A percentile compares a stretch with the other conserved stretches of the same genome.
These are phyloP conservation scores for Gyrodon lividus DNA, from an alignment of 768 basidiomycete species.

Conservation along the genomic window DNA sequence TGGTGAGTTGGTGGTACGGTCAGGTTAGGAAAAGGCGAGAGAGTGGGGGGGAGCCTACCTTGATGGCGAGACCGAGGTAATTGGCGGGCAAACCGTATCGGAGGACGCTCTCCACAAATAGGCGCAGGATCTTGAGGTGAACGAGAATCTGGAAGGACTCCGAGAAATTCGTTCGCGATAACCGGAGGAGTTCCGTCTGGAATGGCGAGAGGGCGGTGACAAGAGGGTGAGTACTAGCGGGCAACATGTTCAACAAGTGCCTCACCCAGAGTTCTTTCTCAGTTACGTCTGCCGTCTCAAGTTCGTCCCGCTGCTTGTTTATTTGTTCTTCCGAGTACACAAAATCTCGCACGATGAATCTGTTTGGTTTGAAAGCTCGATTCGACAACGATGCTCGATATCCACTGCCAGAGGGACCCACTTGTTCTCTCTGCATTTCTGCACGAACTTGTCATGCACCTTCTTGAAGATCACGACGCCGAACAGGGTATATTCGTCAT, in stretches of 20 bases:
- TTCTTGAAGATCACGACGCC: conserved; percentile 86
- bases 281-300: conserved; percentile 74
- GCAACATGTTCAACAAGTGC: background rate
- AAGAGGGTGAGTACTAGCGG: background rate
- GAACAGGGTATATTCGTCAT: conserved; percentile 88
- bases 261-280: conserved; percentile 97
- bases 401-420: conserved; percentile 35
- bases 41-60: conserved; percentile 45
- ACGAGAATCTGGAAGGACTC: conserved; percentile 94
- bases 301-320: conserved; percentile 76
- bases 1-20: background rate
- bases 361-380: conserved; percentile 31
- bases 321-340: conserved; percentile 81
- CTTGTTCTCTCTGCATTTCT: conserved; percentile 96
- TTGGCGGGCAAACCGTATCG: conserved; percentile 94
- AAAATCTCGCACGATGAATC: conserved; percentile 95
- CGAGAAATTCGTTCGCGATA: conserved; percentile 94
- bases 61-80: conserved; percentile 78
- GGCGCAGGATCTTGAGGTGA: conserved; percentile 86
- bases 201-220: background rate
- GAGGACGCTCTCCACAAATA: conserved; percentile 94
- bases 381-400: background rate
- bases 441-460: conserved; percentile 87
- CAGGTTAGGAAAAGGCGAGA: background rate
- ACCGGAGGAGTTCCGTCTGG: conserved; percentile 86